Percentiles rank a stretch among this genome's conserved stretches.
Evolutionary conservation across 345 rosid species (phyloP).

Genomic region (Citrus trifoliata): DNA sequence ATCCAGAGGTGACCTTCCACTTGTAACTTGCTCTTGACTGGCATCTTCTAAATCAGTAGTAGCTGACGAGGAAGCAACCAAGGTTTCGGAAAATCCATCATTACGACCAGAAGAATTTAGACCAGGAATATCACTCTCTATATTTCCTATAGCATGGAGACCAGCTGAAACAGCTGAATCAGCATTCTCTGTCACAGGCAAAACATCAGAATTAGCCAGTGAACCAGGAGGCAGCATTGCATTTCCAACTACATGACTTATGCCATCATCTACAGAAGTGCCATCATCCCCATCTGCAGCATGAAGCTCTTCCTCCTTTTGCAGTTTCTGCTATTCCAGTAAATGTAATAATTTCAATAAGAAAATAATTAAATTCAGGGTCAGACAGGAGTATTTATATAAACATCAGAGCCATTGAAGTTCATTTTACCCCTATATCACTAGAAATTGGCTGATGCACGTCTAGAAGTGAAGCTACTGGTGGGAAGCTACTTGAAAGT

Average conservation of each 20-base stretch:
- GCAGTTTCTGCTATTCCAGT: conserved; percentile 32
- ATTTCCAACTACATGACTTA: conserved; percentile 44
- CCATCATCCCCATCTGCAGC: conserved; percentile 20
- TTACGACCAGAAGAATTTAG: conserved; percentile 58
- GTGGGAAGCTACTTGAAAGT: conserved; percentile 72
- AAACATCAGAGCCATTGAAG: background rate
- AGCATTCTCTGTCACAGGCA: conserved; percentile 37
- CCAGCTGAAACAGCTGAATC: conserved; percentile 34
- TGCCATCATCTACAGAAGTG: conserved; percentile 24
- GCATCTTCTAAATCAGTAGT: conserved; percentile 57
- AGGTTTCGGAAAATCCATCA: conserved; percentile 51
- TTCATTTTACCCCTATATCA: conserved; percentile 34
- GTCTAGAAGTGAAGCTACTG: conserved; percentile 53
- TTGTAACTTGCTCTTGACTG: conserved; percentile 56
- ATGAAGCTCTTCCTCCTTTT: conserved; percentile 47
- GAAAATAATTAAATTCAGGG: conserved; percentile 2
- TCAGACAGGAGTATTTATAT: background rate
- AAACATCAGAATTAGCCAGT: conserved; percentile 43
- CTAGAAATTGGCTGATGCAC: conserved; percentile 32
- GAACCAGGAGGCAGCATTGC: conserved; percentile 37
- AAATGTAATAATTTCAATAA: conserved; percentile 17
- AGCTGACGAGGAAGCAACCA: conserved; percentile 52
- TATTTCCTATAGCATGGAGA: conserved; percentile 35
- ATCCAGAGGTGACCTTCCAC: conserved; percentile 46
- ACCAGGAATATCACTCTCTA: conserved; percentile 81